phyloP scores from a whole-genome alignment of 768 basidiomycete genomes.

The Boletus sp. region DNA sequence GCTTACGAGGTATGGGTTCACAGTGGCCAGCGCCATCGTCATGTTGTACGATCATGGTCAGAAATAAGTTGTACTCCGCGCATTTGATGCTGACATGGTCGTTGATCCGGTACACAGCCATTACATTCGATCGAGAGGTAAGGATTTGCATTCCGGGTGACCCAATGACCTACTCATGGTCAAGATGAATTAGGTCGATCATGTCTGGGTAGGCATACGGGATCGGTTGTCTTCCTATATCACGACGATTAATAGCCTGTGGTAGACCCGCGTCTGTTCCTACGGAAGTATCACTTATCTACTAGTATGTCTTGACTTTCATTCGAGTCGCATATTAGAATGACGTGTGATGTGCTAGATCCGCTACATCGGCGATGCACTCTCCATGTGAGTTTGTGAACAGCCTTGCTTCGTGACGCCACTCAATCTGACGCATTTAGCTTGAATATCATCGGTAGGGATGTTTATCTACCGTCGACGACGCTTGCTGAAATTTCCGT shows the following conservation, averaged over 20 bases:
- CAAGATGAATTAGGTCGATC: slow-evolving; percentile 5
- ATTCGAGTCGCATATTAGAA: background rate
- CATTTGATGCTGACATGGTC: background rate
- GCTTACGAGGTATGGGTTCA: background rate
- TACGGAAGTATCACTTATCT: background rate
- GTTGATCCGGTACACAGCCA: slow-evolving; percentile 3
- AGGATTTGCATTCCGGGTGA: background rate
- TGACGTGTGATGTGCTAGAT: slow-evolving; percentile 6
- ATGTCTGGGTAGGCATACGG: slow-evolving; percentile 20
- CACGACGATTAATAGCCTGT: background rate
- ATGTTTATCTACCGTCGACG: background rate
- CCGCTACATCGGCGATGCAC: slow-evolving; percentile 22
- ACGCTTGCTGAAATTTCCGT: background rate
- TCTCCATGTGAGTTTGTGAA: slow-evolving; percentile 15
- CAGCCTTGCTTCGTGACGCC: background rate
- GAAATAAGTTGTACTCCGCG: background rate
- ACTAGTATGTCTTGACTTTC: slow-evolving; percentile 8
- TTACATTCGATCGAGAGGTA: slow-evolving; percentile 20
- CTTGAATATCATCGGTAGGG: slow-evolving; percentile 11
- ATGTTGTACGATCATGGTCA: slow-evolving; percentile 24
- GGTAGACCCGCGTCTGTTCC: background rate
- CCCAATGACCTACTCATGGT: background rate
- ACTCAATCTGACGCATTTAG: background rate
- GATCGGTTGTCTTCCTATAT: background rate
- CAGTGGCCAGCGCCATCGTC: slow-evolving; percentile 6